These are phyloP conservation scores for Neovahlkampfia damariscottae DNA, from an alignment of 78 protist genomes.

Conservation along the genomic window DNA sequence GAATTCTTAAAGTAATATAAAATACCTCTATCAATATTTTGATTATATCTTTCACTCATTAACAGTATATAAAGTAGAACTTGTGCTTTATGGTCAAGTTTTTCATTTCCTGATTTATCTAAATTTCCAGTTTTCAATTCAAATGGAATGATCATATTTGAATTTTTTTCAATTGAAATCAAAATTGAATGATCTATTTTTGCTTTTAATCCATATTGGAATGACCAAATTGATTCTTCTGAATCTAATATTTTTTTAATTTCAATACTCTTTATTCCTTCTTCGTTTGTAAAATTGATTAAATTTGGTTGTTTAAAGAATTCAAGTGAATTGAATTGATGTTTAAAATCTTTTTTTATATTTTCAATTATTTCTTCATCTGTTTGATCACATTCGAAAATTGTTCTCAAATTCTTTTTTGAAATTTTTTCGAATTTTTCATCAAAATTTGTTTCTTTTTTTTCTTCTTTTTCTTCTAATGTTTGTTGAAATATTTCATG, in stretches of 20 bases:
- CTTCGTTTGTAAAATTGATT: no score
- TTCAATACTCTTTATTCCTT: not conserved
- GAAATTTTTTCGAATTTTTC: not conserved
- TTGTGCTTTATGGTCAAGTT: not conserved
- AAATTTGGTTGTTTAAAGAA: not conserved
- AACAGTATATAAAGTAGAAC: not conserved
- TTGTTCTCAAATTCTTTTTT: not conserved
- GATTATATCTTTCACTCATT: not conserved
- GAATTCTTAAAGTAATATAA: not conserved
- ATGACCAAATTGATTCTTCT: not conserved
- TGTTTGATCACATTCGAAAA: no score
- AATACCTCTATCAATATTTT: not conserved
- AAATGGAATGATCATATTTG: not conserved
- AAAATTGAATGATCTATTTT: no score
- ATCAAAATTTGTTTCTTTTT: not conserved
- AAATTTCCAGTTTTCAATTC: not conserved
- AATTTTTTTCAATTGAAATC: not conserved
- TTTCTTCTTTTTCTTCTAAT: not conserved
- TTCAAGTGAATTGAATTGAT: not conserved
- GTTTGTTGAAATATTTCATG: not conserved
- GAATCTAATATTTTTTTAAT: not conserved
- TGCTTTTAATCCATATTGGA: not conserved
- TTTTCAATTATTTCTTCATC: not conserved
- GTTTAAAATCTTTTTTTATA: not conserved
- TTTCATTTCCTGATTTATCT: not conserved